These are phyloP conservation scores for Hypoxylon subgilvum DNA, from an alignment of 495 filamentous ascomycete genomes.

Conservation along the genomic window DNA sequence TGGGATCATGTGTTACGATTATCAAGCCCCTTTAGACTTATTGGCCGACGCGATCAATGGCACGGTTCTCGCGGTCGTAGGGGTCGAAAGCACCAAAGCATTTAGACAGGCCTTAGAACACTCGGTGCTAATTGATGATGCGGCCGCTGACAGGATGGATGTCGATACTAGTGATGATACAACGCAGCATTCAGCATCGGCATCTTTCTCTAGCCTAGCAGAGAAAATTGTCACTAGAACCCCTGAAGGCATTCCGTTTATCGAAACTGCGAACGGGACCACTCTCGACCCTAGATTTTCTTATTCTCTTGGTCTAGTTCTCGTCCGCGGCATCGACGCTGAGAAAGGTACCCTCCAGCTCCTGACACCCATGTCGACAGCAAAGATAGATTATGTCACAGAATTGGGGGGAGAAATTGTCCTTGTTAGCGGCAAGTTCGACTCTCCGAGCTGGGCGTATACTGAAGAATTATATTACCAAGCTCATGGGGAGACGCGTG, in stretches of 20 bases:
- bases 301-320: conserved; percentile 55
- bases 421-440: conserved; percentile 63
- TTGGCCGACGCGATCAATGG: conserved; percentile 55
- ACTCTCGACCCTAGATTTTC: conserved; percentile 55
- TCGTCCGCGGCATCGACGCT: conserved; percentile 62
- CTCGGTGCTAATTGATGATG: conserved; percentile 8
- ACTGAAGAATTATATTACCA: conserved; percentile 54
- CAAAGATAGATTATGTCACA: conserved; percentile 38
- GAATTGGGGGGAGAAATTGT: conserved; percentile 50
- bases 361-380: conserved; percentile 54
- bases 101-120: conserved; percentile 37
- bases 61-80: conserved; percentile 49
- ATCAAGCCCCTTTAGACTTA: conserved; percentile 47
- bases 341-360: conserved; percentile 54
- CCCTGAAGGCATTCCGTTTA: conserved; percentile 48
- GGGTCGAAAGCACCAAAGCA: conserved; percentile 44
- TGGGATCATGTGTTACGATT: conserved; percentile 55
- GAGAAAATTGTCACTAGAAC: conserved; percentile 18
- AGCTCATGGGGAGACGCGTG: conserved; percentile 25
- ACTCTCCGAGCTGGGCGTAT: conserved; percentile 65
- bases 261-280: conserved; percentile 46
- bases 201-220: conserved; percentile 8
- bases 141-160: conserved; percentile 14
- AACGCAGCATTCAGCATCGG: background rate
- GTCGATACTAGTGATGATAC: conserved; percentile 17